Evolutionary conservation across 306 rosid species (phyloP).

Genomic region (Pyrus bretschneideri): DNA sequence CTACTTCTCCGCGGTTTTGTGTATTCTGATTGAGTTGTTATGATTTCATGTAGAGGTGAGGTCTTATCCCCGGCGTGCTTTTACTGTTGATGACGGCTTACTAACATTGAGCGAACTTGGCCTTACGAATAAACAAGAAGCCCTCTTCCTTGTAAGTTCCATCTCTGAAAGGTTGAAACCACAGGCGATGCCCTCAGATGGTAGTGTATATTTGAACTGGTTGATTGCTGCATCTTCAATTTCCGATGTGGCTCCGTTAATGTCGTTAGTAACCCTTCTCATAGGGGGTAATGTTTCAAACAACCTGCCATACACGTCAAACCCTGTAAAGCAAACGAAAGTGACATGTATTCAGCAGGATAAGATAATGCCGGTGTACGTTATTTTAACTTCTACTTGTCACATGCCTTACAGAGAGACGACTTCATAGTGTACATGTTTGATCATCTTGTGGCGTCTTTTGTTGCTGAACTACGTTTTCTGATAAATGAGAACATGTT

Average conservation of each 20-base stretch:
- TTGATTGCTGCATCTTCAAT: neutral
- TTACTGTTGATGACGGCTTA: constrained; percentile 32
- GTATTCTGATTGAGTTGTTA: constrained; percentile 3
- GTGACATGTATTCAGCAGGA: neutral
- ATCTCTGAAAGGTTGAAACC: neutral
- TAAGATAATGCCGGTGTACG: neutral
- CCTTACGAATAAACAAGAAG: constrained; percentile 72
- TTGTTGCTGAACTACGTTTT: neutral
- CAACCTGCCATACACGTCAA: neutral
- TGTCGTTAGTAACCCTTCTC: neutral
- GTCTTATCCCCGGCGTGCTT: constrained; percentile 68
- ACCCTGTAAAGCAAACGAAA: neutral
- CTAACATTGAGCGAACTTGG: constrained; percentile 61
- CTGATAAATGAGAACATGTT: neutral
- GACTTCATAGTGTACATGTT: neutral
- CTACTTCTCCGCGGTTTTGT: no score
- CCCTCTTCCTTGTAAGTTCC: constrained; percentile 19
- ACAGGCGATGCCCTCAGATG: neutral
- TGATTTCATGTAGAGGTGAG: constrained; percentile 46
- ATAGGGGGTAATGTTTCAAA: neutral
- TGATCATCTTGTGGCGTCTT: neutral
- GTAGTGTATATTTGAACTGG: neutral
- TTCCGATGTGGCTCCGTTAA: neutral
- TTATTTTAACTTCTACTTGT: neutral
- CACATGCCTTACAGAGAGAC: no score